A percentile compares a stretch with the other conserved stretches of the same genome.
phyloP scores from a whole-genome alignment of 352 stramenopile species.

The Pythium volutum region DNA sequence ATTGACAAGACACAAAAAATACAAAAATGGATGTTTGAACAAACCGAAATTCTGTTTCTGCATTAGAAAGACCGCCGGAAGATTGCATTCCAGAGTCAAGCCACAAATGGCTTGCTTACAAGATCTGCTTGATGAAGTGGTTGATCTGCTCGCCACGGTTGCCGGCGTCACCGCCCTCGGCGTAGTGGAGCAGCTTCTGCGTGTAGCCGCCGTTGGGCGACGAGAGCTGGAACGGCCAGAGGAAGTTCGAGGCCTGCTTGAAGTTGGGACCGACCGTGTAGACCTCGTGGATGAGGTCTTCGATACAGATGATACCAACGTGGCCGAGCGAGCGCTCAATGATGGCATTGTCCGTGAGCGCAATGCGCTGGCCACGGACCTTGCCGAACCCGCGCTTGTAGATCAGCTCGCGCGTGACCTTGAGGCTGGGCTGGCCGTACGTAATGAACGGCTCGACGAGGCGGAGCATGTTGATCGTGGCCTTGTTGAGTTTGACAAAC shows the following conservation, averaged over 20 bases:
- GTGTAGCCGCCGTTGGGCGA: conserved; percentile 94
- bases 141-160: conserved; percentile 93
- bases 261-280: conserved; percentile 99
- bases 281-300: conserved; percentile 99
- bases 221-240: conserved; percentile 99
- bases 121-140: conserved; percentile 93
- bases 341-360: conserved; percentile 96
- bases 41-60: conserved; percentile 19
- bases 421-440: conserved; percentile 98
- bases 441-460: conserved; percentile 98
- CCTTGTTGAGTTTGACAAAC: conserved; percentile 99
- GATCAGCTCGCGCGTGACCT: conserved; percentile 97
- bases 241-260: conserved; percentile 99
- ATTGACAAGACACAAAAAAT: neutral
- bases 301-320: conserved; percentile 97
- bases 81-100: neutral
- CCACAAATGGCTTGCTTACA: conserved; percentile 59
- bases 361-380: conserved; percentile 97
- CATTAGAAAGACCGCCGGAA: neutral
- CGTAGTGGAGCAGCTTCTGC: conserved; percentile 94
- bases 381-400: conserved; percentile 99
- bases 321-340: conserved; percentile 95
- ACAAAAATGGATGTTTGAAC: conserved; percentile 11
- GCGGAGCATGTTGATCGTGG: conserved; percentile 99
- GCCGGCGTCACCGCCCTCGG: conserved; percentile 91